Evolutionary conservation across 73 alveolate species (phyloP).

Genomic region (Uronychia binucleata): DNA sequence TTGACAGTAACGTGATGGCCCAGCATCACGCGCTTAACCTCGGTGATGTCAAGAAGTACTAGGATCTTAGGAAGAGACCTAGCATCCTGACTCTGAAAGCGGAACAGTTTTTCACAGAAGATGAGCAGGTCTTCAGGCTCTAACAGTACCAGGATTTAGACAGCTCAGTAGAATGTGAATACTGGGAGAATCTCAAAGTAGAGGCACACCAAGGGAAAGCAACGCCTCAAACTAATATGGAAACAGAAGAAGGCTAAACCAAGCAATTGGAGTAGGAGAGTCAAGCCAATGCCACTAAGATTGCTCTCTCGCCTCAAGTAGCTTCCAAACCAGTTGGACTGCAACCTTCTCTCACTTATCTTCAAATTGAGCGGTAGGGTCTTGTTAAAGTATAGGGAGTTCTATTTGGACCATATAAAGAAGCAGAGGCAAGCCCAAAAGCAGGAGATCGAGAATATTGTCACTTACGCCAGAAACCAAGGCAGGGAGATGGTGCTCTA

Average conservation of each 20-base stretch:
- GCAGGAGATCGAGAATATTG: neutral
- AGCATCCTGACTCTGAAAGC: too few species aligned
- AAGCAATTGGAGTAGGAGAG: too few species aligned
- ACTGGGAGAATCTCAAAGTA: neutral
- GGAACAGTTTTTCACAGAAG: neutral
- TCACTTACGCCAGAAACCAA: neutral
- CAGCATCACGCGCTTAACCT: neutral
- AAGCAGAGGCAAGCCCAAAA: neutral
- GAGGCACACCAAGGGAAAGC: neutral
- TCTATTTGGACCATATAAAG: neutral
- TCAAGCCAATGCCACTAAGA: too few species aligned
- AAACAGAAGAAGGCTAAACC: too few species aligned
- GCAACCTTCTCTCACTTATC: neutral
- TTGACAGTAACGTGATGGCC: neutral
- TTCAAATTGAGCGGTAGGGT: neutral
- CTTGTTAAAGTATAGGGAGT: neutral
- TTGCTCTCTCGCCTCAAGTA: too few species aligned
- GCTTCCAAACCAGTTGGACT: neutral
- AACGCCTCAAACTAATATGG: too few species aligned
- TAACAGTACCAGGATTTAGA: neutral
- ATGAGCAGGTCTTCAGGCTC: neutral
- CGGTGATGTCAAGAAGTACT: neutral
- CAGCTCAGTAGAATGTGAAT: neutral
- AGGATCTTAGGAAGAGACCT: neutral
- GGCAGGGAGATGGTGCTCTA: neutral